A percentile compares a stretch with the other conserved stretches of the same genome.
Conservation (phyloP, 2,329 filamentous ascomycete species). For the Diaporthe eres region DNA sequence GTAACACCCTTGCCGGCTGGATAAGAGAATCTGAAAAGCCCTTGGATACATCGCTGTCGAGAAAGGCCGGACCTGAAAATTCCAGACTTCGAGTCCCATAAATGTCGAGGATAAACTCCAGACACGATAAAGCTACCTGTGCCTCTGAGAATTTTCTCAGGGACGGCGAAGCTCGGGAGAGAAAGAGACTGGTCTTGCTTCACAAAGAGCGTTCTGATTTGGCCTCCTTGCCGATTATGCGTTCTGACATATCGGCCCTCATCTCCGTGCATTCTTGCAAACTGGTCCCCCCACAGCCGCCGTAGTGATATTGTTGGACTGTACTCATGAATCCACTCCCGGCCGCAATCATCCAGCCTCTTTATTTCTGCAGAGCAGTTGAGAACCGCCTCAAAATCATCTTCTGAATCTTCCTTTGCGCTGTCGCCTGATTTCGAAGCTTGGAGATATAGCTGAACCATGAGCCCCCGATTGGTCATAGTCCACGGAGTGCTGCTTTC, state of each 20-base stretch:
- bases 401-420: not conserved
- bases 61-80: not conserved
- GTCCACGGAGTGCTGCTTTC: conserved; percentile 8
- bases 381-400: not conserved
- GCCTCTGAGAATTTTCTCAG: not conserved
- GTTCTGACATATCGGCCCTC: no score
- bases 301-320: not conserved
- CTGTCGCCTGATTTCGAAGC: not conserved
- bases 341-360: not conserved
- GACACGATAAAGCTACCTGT: not conserved
- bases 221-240: not conserved
- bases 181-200: not conserved
- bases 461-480: not conserved
- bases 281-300: not conserved
- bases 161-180: not conserved
- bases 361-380: not conserved
- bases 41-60: not conserved
- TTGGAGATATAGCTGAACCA: not conserved
- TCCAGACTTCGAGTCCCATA: not conserved
- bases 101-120: not conserved
- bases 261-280: not conserved
- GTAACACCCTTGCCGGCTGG: not conserved
- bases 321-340: not conserved
- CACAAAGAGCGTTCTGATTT: conserved; percentile 1
- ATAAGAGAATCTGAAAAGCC: not conserved